phyloP scores from a whole-genome alignment of 805 yeast species.

The Priceomyces haplophilus region DNA sequence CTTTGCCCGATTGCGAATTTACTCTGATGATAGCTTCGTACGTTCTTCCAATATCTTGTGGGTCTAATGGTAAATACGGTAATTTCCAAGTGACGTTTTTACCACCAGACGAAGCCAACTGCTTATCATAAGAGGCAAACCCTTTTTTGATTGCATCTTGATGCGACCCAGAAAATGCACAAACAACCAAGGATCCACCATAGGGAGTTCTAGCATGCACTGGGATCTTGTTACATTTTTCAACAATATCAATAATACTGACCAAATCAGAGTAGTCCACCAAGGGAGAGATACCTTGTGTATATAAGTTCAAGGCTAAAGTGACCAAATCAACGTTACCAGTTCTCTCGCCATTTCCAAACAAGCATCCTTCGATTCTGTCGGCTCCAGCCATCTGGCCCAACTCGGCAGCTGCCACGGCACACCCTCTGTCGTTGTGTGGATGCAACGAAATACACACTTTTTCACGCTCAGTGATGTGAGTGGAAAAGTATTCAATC shows the following conservation, averaged over 20 bases:
- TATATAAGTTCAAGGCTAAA: constrained; percentile 69
- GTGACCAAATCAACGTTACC: constrained; percentile 84
- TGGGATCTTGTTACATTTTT: constrained; percentile 77
- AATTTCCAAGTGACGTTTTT: constrained; percentile 57
- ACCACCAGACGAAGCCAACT: constrained; percentile 29
- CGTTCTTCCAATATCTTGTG: constrained; percentile 81
- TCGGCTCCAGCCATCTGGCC: constrained; percentile 86
- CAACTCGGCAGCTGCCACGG: constrained; percentile 84
- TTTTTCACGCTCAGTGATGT: constrained; percentile 63
- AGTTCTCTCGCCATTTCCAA: constrained; percentile 86
- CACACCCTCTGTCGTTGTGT: constrained; percentile 84
- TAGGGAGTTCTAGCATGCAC: constrained; percentile 78
- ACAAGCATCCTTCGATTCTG: constrained; percentile 80
- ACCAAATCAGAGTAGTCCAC: constrained; percentile 68
- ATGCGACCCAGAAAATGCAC: constrained; percentile 84
- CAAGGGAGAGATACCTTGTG: constrained; percentile 72
- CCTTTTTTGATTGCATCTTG: constrained; percentile 89
- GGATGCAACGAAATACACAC: constrained; percentile 77
- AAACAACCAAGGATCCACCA: constrained; percentile 78
- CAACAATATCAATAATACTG: constrained; percentile 68
- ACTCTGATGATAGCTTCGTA: constrained; percentile 90
- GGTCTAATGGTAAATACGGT: constrained; percentile 83
- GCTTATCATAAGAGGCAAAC: constrained; percentile 48
- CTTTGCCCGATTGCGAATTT: constrained; percentile 85
- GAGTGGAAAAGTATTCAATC: constrained; percentile 66